phyloP scores from a whole-genome alignment of 768 basidiomycete genomes.

The Strobilomyces dryophilus region DNA sequence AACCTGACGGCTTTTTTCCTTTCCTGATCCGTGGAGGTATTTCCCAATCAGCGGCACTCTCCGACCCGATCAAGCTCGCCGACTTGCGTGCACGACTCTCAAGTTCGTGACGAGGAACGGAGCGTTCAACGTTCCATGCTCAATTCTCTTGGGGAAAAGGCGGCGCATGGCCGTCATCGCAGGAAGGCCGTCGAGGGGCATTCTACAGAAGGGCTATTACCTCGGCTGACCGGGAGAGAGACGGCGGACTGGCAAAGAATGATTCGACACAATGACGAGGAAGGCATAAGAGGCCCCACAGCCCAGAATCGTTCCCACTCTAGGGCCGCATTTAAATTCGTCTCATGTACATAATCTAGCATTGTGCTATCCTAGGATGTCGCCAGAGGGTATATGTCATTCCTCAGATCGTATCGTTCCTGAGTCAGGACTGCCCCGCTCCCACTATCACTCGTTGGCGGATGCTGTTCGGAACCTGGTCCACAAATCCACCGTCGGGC shows the following conservation, averaged over 20 bases:
- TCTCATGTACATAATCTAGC: conserved; percentile 10
- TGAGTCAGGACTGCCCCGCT: conserved; percentile 1
- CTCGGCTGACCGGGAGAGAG: background rate
- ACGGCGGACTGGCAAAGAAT: background rate
- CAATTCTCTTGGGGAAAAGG: conserved; percentile 17
- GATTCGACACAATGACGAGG: background rate
- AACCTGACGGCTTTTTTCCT: background rate
- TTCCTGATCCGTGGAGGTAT: conserved; percentile 23
- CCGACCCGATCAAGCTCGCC: conserved; percentile 12
- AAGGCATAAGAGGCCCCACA: conserved; percentile 6
- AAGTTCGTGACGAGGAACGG: conserved; percentile 6
- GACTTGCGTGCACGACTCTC: conserved; percentile 1
- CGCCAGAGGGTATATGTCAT: conserved; percentile 6
- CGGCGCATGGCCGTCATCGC: conserved; percentile 8
- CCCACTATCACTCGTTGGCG: conserved; percentile 11
- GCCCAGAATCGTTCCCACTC: conserved; percentile 8
- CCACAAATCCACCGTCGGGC: conserved; percentile 1
- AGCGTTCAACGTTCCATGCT: conserved; percentile 1
- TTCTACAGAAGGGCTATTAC: conserved; percentile 12
- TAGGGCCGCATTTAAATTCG: conserved; percentile 13
- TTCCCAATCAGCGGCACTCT: conserved; percentile 15
- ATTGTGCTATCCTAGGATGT: background rate
- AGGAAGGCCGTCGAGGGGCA: conserved; percentile 11
- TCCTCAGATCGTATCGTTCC: conserved; percentile 8
- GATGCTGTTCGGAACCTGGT: conserved; percentile 24